phyloP scores from a whole-genome alignment of 371 early-diverging fungal species.

The Lichtheimia hyalospora region DNA sequence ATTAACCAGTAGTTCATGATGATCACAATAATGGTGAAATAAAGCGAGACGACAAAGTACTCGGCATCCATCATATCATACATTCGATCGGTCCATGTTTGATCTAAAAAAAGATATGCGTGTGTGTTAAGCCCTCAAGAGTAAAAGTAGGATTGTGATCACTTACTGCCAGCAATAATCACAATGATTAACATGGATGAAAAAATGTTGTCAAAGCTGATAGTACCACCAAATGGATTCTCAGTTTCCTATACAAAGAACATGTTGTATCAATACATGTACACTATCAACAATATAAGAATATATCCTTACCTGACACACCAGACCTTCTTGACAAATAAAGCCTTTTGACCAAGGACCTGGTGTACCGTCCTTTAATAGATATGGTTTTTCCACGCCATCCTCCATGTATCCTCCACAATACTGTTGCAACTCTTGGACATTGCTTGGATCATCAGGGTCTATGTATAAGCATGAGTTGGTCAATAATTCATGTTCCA shows the following conservation, averaged over 20 bases:
- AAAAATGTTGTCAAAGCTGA: conserved; percentile 65
- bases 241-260: conserved; percentile 37
- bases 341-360: conserved; percentile 56
- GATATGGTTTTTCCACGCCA: conserved; percentile 22
- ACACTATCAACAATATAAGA: not conserved
- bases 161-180: conserved; percentile 49
- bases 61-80: conserved; percentile 71
- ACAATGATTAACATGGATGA: conserved; percentile 61
- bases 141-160: not conserved
- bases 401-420: conserved; percentile 48
- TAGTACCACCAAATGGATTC: conserved; percentile 49
- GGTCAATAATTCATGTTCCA: not conserved
- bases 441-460: conserved; percentile 28
- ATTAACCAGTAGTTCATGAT: conserved; percentile 73
- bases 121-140: too few species aligned
- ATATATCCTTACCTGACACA: conserved; percentile 43
- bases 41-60: conserved; percentile 54
- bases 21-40: conserved; percentile 62
- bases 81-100: conserved; percentile 74
- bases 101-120: conserved; percentile 29
- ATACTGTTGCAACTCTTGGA: conserved; percentile 38
- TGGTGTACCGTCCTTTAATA: conserved; percentile 18
- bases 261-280: not conserved
- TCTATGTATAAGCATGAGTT: conserved; percentile 16
- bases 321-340: conserved; percentile 52